Evolutionary conservation across 2,329 filamentous ascomycete genomes (phyloP).

Genomic region (Botrytis pseudocinerea): DNA sequence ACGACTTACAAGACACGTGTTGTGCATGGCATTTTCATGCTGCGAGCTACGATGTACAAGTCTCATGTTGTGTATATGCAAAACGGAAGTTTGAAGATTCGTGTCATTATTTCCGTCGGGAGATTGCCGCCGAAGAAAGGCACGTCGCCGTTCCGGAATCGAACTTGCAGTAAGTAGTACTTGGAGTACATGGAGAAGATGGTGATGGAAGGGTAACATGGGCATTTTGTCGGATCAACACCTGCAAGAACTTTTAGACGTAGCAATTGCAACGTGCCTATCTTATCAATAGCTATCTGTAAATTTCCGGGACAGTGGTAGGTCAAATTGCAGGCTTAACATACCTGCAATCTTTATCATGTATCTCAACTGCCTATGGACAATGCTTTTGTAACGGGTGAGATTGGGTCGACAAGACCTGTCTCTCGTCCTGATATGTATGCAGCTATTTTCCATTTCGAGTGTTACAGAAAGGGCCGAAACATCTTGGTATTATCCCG

Average conservation of each 20-base stretch:
- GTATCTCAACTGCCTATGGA: background rate
- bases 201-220: background rate
- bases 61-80: conserved; percentile 1
- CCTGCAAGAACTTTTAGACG: background rate
- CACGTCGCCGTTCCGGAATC: conserved; percentile 5
- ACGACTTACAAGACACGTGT: background rate
- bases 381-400: background rate
- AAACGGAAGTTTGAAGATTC: background rate
- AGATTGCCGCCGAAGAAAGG: conserved; percentile 6
- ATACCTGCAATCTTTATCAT: conserved; percentile 2
- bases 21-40: background rate
- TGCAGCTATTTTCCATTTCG: background rate
- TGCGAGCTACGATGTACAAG: background rate
- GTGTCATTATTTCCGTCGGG: conserved; percentile 5
- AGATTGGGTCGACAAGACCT: background rate
- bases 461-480: background rate
- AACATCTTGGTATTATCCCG: background rate
- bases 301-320: background rate
- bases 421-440: conserved; percentile 15
- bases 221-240: background rate
- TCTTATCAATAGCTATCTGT: background rate
- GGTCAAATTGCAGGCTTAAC: conserved; percentile 2
- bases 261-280: conserved; percentile 15
- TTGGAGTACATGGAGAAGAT: background rate
- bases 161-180: conserved; percentile 15